Conservation (phyloP, 208 protist species). For the Crithidia sp. region DNA sequence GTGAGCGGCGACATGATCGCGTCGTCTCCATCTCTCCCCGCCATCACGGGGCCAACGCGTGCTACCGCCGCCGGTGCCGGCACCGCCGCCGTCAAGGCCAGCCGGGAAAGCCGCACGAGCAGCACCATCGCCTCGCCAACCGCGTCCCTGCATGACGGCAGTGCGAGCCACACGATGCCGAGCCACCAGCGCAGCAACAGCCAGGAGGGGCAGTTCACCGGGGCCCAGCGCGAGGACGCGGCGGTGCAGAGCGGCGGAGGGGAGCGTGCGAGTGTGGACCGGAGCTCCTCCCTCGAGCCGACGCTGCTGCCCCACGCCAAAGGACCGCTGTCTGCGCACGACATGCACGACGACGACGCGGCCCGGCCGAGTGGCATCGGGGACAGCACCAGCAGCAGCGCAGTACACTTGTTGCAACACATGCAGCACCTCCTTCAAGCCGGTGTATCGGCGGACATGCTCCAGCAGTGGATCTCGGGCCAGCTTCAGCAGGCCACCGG, state of each 20-base stretch:
- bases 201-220: no score
- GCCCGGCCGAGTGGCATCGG: no score
- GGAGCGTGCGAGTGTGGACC: no score
- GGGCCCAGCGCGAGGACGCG: no score
- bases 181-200: background rate
- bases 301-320: background rate
- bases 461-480: slow-evolving; percentile 32
- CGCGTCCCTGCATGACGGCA: background rate
- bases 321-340: background rate
- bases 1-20: background rate
- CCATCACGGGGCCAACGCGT: background rate
- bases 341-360: background rate
- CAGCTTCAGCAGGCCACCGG: slow-evolving; percentile 16
- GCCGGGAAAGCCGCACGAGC: background rate
- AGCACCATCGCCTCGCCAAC: background rate
- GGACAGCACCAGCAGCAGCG: background rate
- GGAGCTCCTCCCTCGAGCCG: no score
- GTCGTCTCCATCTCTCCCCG: no score
- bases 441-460: slow-evolving; percentile 4
- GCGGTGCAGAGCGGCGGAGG: no score
- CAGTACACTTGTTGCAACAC: slow-evolving; percentile 24
- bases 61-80: slow-evolving; percentile 3
- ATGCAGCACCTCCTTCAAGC: slow-evolving; percentile 29
- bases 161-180: background rate
- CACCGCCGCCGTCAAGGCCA: slow-evolving; percentile 9